Conservation (phyloP, 169 alveolate genomes). For the Eimeria acervulina region DNA sequence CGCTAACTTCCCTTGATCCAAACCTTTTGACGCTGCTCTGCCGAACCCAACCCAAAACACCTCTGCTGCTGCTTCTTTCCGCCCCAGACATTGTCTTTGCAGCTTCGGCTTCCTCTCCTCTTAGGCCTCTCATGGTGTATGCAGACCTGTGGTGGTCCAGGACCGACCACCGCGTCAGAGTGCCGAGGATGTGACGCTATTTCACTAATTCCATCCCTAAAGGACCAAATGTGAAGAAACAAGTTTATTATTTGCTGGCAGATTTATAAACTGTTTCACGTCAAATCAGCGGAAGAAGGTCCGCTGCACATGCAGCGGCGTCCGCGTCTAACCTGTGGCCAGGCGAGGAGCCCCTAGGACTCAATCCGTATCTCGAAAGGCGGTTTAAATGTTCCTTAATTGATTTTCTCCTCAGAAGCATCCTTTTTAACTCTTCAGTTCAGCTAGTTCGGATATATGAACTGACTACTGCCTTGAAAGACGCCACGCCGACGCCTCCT, state of each 20-base stretch:
- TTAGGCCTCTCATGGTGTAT: conserved; percentile 28
- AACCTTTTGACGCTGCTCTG: conserved; percentile 35
- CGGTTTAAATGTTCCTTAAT: neutral
- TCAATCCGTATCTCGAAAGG: neutral
- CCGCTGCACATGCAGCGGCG: conserved; percentile 20
- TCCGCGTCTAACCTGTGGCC: neutral
- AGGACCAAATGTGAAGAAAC: neutral
- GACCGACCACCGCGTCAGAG: conserved; percentile 1
- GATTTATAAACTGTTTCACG: neutral
- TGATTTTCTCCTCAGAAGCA: neutral
- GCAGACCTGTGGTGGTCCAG: conserved; percentile 58
- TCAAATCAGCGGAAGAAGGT: neutral
- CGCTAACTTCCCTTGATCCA: neutral
- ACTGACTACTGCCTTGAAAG: neutral
- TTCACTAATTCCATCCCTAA: neutral
- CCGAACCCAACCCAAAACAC: conserved; percentile 33
- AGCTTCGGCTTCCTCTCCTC: neutral
- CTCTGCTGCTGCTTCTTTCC: conserved; percentile 27
- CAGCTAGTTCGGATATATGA: conserved; percentile 11
- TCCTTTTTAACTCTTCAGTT: neutral
- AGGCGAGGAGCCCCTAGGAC: conserved; percentile 7
- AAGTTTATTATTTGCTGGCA: neutral
- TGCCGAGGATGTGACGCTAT: neutral
- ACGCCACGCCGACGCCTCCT: neutral
- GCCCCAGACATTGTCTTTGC: neutral